Conservation (phyloP, 176 grass and related monocot species). For the Lolium multiflorum region DNA sequence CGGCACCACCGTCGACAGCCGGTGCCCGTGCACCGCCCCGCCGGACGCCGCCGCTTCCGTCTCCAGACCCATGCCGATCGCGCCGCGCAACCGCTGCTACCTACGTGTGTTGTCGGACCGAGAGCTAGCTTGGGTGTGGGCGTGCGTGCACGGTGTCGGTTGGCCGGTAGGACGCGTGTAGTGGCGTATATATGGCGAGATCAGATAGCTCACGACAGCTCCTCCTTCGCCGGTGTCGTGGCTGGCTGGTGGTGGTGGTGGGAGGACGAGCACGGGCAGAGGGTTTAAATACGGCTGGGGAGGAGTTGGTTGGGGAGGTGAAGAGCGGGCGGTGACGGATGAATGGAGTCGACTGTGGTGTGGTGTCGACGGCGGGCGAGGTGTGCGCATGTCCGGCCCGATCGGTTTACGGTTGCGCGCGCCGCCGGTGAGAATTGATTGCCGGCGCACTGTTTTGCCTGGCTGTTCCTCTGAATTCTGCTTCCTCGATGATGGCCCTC, state of each 20-base stretch:
- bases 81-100: not conserved
- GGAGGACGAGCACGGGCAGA: not conserved
- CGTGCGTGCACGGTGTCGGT: not conserved
- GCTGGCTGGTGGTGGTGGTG: not conserved
- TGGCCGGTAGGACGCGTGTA: conserved; percentile 23
- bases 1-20: conserved; percentile 82
- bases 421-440: conserved; percentile 6
- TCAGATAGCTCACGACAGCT: not conserved
- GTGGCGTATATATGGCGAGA: not conserved
- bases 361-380: not conserved
- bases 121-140: not conserved
- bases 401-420: not conserved
- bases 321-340: not conserved
- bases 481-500: not conserved
- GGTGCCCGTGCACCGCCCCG: conserved; percentile 62
- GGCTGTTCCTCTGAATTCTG: not conserved
- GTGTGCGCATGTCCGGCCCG: not conserved
- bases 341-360: not conserved
- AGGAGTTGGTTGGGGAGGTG: not conserved
- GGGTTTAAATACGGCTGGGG: conserved; percentile 20
- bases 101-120: too few relatives aligned
- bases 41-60: not conserved
- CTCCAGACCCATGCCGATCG: conserved; percentile 50
- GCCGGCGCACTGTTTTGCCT: conserved; percentile 2
- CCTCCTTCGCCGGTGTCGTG: not conserved